Percentiles rank a stretch among this genome's conserved stretches.
phyloP scores from a whole-genome alignment of 2,329 filamentous ascomycete genomes.

The Sporothrix luriei region DNA sequence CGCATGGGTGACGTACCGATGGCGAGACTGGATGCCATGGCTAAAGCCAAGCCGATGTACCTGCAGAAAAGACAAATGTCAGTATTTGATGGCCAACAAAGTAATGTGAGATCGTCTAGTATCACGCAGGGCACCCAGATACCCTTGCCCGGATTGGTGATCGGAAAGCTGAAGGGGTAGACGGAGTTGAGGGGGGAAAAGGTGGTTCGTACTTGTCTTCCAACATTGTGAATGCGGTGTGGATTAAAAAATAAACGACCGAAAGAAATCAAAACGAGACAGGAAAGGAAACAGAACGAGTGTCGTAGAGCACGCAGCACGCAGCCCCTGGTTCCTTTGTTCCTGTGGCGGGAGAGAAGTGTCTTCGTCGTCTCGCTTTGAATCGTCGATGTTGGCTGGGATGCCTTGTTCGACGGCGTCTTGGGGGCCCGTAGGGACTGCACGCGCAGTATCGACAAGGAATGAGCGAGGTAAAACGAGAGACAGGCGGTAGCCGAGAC shows the following conservation, averaged over 20 bases:
- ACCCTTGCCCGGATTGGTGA: not conserved
- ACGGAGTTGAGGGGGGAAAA: not conserved
- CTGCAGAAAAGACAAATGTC: constrained; percentile 41
- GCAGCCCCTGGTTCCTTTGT: not conserved
- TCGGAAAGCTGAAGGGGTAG: constrained; percentile 17
- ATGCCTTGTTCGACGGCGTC: not conserved
- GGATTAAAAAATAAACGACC: not conserved
- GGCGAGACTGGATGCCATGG: constrained; percentile 72
- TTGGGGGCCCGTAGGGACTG: not conserved
- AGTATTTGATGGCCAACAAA: constrained; percentile 5
- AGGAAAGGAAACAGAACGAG: not conserved
- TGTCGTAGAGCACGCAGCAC: constrained; percentile 28
- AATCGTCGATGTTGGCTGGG: constrained; percentile 7
- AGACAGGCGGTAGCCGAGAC: not conserved
- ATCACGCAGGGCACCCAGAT: not conserved
- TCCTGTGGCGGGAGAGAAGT: not conserved
- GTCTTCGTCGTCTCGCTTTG: not conserved
- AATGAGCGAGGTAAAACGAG: not conserved
- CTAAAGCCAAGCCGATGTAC: constrained; percentile 75
- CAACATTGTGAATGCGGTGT: constrained; percentile 41
- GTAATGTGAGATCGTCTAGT: not conserved
- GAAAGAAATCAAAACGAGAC: not conserved
- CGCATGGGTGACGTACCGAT: constrained; percentile 61
- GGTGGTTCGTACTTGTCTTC: constrained; percentile 50
- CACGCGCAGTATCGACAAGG: not conserved